Base-by-base conservation (phyloP, 164 flowering plant genomes). In the Echeveria elegans region DNA sequence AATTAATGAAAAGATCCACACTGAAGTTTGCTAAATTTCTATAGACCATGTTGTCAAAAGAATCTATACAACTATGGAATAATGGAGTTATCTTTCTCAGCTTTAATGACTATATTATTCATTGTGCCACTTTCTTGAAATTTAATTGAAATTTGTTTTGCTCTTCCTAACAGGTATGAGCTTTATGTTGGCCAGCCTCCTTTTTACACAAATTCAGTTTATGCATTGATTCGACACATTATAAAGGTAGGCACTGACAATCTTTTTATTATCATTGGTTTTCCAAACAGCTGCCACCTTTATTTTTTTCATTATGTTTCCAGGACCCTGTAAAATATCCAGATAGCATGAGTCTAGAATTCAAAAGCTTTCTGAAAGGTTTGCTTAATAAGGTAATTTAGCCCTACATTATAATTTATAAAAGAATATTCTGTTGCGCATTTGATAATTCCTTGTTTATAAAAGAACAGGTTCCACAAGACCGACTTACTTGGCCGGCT, bases 281-380 rank as follows among this genome's bases (percentile, higher is more conserved):
- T 43, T n/a, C n/a, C n/a, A n/a, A 21, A 52, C 48, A 34, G n/a
- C n/a, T 5, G 31, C 21, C 21, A 53, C 10, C 30, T 41, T 66
- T 53, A 69, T 19, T 23, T 43, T 63, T 66, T 53, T 34, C 8
- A 43, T 40, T 28, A 4, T 47, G 63, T 64, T 66, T 67, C 60
- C 85, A 95, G 99, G 99, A 95, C 75, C 99, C 99, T 60, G 97
- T 95, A 38, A 88, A 92, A 81, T 95, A 92, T 81, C 97, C 99
- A 9, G 97, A 90, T 62, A 85, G 78, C 59, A 95, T 95, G 96
- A 86, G 88, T 74, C 40, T 82, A 59, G 83, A 70, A 76, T 95
- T 95, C 79, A 87, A 73, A 73, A 90, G 86, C 72, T 95, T 95
- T 73, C 71, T 95, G 29, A 90, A 79, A 77, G 99, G 99, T 45